phyloP scores from a whole-genome alignment of 1,284 basidiomycete species.

The Athelia psychrophila region DNA sequence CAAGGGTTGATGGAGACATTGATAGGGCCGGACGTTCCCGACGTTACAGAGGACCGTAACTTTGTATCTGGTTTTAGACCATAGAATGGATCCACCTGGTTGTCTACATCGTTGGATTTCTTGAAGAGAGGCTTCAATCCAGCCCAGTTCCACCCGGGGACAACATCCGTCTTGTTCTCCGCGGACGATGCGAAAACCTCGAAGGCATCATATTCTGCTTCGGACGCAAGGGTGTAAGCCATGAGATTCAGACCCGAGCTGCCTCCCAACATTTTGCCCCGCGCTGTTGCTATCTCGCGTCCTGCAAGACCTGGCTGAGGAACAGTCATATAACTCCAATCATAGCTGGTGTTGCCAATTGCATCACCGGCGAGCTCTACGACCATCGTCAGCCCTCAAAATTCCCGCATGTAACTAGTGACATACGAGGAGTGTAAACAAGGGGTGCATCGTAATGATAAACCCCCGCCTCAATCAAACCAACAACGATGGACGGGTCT shows the following conservation, averaged over 20 bases:
- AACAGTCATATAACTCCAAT: slow-evolving; percentile 4
- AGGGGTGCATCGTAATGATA: neutral
- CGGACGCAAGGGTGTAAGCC: slow-evolving; percentile 25
- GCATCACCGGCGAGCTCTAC: neutral
- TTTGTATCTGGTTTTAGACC: neutral
- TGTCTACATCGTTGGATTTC: neutral
- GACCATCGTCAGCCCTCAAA: neutral
- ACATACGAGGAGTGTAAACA: neutral
- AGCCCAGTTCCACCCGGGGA: slow-evolving; percentile 37
- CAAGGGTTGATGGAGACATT: neutral
- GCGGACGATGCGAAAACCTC: slow-evolving; percentile 16
- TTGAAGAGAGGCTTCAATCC: slow-evolving; percentile 25
- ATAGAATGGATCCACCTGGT: neutral
- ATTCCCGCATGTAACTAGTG: neutral
- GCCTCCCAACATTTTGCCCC: slow-evolving; percentile 42
- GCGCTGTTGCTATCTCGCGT: slow-evolving; percentile 1
- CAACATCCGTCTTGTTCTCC: neutral
- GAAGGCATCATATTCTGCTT: slow-evolving; percentile 31
- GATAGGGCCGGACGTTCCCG: neutral
- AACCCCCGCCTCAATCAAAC: neutral
- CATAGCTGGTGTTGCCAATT: neutral
- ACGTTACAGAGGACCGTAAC: neutral
- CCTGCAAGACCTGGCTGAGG: slow-evolving; percentile 5
- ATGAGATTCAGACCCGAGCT: slow-evolving; percentile 29
- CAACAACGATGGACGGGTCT: neutral